Evolutionary conservation across 2,329 filamentous ascomycete genomes (phyloP), one percentile per base, ranked within the genome.

Genomic region (Clarireedia hainanense): DNA sequence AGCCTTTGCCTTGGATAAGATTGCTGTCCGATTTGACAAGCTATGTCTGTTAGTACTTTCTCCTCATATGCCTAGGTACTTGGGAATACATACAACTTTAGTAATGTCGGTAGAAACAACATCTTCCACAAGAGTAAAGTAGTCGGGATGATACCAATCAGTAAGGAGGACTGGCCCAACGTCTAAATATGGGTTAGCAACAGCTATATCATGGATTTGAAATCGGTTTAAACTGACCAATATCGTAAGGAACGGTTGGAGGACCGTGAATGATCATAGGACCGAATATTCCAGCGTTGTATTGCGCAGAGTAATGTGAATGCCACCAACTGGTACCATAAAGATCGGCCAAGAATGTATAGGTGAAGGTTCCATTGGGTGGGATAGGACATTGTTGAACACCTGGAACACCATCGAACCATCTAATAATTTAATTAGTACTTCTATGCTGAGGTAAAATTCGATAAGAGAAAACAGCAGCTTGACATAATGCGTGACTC

Each of bases 331-430:
- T 53, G 26, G 42, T 47, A 6, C 50, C 52, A 14, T 49, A 55
- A 2, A 42, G 45, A 49, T 55, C 52, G 17, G 52, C 52, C 37
- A 49, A 26, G 57, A 68, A 68, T 4, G 48, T 56, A 52, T 69
- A 69, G 36, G 60, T 65, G 47, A 67, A 67, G 10, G 42, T 60
- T 24, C 57, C 56, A 56, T 63, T 78, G 0, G 79, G 77, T 0
- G 80, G 70, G 55, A 88, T 81, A 2, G 86, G 84, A 61, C 86
- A 90, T 67, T 89, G 84, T 4, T 76, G 76, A 26, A 80, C 68
- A 15, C 75, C 73, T 36, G 71, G 71, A 0, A 73, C 72, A 15
- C 75, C 75, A 60, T 78, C 75, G 26, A 60, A 55, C 63, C 63
- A 64, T 52, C 57, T 60, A 59, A 37, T 47, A 15, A 69, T n/a